Evolutionary conservation across 305 asterid genomes (phyloP).

Genomic region (Fraxinus platypoda): DNA sequence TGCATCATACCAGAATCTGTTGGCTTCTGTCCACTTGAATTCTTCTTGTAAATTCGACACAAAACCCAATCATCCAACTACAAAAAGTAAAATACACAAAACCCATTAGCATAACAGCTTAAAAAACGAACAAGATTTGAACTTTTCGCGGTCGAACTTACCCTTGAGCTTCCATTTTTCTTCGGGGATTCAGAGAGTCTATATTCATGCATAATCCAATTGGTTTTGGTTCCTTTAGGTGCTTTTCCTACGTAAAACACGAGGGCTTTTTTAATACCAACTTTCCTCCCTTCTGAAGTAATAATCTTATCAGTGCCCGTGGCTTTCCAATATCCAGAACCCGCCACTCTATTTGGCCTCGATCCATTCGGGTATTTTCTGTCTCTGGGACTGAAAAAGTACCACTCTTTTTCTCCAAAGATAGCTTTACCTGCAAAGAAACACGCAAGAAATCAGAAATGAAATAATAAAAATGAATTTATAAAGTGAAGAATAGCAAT

Average conservation of each 20-base stretch:
- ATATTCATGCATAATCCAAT: conserved; percentile 94
- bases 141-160: conserved; percentile 3
- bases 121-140: neutral
- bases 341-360: conserved; percentile 77
- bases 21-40: conserved; percentile 38
- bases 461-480: neutral
- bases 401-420: conserved; percentile 91
- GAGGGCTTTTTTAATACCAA: conserved; percentile 79
- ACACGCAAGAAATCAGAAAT: neutral
- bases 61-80: conserved; percentile 73
- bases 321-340: conserved; percentile 90
- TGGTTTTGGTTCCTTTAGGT: conserved; percentile 81
- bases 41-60: conserved; percentile 68
- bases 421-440: conserved; percentile 53
- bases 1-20: conserved; percentile 20
- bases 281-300: conserved; percentile 60
- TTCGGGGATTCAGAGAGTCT: conserved; percentile 51
- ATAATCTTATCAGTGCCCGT: conserved; percentile 81
- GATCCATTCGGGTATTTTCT: conserved; percentile 85
- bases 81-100: neutral
- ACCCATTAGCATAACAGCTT: neutral
- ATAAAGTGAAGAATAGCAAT: neutral
- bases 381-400: conserved; percentile 80
- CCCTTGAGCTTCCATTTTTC: conserved; percentile 54
- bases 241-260: conserved; percentile 86